Conservation (phyloP, 73 alveolate genomes). For the Tetrahymena borealis region DNA sequence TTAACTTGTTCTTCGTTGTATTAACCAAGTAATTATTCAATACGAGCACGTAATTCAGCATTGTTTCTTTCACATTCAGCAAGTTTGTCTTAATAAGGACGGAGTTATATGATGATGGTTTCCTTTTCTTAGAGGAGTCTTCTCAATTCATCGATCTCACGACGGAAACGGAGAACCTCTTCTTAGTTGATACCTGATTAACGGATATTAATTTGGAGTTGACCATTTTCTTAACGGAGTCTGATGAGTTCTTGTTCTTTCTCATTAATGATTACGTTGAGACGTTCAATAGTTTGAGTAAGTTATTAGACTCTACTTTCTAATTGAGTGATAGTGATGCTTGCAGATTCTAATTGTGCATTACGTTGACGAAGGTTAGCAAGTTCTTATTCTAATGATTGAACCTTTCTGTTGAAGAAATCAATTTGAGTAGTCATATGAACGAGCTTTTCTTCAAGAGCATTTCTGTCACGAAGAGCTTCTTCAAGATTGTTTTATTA, state of each 20-base stretch:
- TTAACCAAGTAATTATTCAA: not conserved
- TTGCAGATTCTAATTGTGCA: not conserved
- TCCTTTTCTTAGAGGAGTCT: not conserved
- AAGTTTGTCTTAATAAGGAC: not conserved
- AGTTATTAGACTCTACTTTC: not conserved
- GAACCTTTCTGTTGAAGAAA: not conserved
- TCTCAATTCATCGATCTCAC: not conserved
- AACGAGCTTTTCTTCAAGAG: not conserved
- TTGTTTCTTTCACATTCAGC: not conserved
- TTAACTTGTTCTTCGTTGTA: not conserved
- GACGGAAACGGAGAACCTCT: conserved; percentile 2
- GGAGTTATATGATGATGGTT: not conserved
- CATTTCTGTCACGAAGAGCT: not conserved
- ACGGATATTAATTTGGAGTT: not conserved
- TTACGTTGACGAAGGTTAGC: not conserved
- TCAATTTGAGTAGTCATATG: not conserved
- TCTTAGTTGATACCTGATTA: not conserved
- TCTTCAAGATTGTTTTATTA: not conserved
- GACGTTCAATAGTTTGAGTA: not conserved
- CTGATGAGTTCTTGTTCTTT: not conserved
- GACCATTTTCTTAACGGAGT: not conserved
- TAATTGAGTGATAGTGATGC: not conserved
- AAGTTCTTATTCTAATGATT: not conserved
- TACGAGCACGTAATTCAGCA: not conserved
- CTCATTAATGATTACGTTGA: not conserved